A percentile compares a stretch with the other conserved stretches of the same genome.
These are phyloP conservation scores for Abrus pulchellus DNA, from an alignment of 306 rosid species.

Conservation along the genomic window DNA sequence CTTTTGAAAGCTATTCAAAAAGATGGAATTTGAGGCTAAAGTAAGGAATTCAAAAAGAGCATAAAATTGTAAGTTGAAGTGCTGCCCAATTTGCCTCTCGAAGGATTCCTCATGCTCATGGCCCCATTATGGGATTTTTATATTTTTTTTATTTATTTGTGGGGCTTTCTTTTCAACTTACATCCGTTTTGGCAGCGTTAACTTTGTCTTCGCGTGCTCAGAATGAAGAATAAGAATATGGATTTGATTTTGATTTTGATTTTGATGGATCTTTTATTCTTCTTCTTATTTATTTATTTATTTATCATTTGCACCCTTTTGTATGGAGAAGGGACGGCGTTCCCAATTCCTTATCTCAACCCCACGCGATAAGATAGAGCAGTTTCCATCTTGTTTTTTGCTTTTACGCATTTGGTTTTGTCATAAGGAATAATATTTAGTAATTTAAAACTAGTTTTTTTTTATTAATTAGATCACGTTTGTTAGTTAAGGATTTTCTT, in stretches of 20 bases:
- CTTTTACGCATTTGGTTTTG: background rate
- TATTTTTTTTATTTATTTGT: constrained; percentile 43
- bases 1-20: constrained; percentile 52
- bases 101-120: constrained; percentile 45
- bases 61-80: background rate
- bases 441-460: too few relatives aligned
- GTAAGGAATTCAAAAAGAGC: constrained; percentile 38
- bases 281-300: background rate
- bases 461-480: too few relatives aligned
- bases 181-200: constrained; percentile 46
- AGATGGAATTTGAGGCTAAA: constrained; percentile 41
- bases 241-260: constrained; percentile 21
- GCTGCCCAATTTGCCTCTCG: background rate
- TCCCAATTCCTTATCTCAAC: constrained; percentile 59
- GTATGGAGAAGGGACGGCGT: constrained; percentile 43
- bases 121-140: background rate
- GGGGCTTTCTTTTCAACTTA: constrained; percentile 40
- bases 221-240: constrained; percentile 61
- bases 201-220: constrained; percentile 50
- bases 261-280: background rate
- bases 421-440: background rate
- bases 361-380: constrained; percentile 51
- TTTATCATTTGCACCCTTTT: constrained; percentile 25
- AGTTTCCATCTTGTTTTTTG: background rate
- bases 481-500: too few relatives aligned